Conservation (phyloP, 2,329 filamentous ascomycete genomes). For the Pseudogymnoascus sp. region DNA sequence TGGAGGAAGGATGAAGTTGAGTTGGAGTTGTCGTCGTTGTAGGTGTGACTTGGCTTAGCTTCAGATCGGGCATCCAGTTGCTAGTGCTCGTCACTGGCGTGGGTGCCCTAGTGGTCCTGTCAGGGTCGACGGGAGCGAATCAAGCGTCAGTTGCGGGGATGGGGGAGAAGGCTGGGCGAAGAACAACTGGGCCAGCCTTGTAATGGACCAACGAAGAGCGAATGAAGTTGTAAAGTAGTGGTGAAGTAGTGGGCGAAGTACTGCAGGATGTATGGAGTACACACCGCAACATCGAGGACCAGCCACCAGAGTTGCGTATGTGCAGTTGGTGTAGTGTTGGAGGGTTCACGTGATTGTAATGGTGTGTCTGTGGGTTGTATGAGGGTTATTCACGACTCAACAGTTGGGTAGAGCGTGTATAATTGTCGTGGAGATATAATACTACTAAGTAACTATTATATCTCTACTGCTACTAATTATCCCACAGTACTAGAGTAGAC, state of each 20-base stretch:
- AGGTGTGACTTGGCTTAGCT: constrained; percentile 1
- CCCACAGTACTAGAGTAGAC: not conserved
- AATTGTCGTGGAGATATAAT: not conserved
- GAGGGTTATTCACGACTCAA: not conserved
- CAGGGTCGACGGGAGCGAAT: constrained; percentile 3
- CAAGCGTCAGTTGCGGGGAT: not conserved
- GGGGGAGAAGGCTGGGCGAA: not conserved
- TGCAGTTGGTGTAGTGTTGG: not conserved
- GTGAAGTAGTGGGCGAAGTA: not conserved
- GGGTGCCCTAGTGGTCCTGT: not conserved
- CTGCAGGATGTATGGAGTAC: constrained; percentile 1
- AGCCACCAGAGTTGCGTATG: not conserved
- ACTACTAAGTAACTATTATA: too few relatives aligned
- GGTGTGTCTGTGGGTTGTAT: not conserved
- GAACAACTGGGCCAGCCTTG: not conserved
- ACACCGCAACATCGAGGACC: not conserved
- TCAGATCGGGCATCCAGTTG: constrained; percentile 2
- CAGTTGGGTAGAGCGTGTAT: not conserved
- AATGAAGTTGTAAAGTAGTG: not conserved
- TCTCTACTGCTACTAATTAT: too few relatives aligned
- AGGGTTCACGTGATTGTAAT: not conserved
- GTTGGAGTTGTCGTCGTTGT: not conserved
- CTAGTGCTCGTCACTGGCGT: not conserved
- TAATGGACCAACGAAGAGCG: not conserved
- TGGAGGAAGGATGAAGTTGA: not conserved